phyloP scores from a whole-genome alignment of 2,329 filamentous ascomycete genomes.

The Fusarium brevicatenulatum region DNA sequence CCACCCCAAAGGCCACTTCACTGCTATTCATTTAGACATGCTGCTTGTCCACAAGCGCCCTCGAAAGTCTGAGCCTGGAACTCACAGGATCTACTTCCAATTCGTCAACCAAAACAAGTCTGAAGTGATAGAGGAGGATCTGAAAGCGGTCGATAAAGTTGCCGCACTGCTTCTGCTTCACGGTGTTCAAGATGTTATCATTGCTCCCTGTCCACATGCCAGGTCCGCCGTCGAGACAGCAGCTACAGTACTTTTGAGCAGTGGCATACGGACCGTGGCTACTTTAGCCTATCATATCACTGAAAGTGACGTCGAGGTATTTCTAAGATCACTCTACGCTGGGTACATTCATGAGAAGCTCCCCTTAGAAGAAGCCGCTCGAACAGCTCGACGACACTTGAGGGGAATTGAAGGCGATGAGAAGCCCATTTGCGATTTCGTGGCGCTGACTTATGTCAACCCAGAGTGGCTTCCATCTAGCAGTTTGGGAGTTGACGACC shows the following conservation, averaged over 20 bases:
- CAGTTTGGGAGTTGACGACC: fast-evolving
- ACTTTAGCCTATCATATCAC: neutral
- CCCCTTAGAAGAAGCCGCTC: neutral
- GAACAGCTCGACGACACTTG: neutral
- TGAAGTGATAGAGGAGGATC: neutral
- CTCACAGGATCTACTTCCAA: neutral
- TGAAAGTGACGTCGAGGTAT: neutral
- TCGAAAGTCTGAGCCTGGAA: neutral
- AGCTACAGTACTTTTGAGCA: neutral
- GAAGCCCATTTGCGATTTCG: neutral
- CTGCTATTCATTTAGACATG: neutral
- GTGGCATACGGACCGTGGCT: neutral
- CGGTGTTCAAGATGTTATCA: neutral
- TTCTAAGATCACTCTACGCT: neutral
- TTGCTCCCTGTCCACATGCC: neutral
- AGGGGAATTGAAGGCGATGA: neutral
- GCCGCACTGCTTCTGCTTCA: neutral
- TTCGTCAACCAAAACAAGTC: neutral
- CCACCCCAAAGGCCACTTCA: neutral
- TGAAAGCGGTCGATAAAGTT: neutral
- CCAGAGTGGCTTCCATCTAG: neutral
- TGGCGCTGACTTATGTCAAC: neutral
- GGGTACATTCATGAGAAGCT: neutral
- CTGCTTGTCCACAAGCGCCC: neutral
- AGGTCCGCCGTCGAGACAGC: neutral